Conservation (phyloP, 495 filamentous ascomycete genomes). For the Chaetomium fimeti region DNA sequence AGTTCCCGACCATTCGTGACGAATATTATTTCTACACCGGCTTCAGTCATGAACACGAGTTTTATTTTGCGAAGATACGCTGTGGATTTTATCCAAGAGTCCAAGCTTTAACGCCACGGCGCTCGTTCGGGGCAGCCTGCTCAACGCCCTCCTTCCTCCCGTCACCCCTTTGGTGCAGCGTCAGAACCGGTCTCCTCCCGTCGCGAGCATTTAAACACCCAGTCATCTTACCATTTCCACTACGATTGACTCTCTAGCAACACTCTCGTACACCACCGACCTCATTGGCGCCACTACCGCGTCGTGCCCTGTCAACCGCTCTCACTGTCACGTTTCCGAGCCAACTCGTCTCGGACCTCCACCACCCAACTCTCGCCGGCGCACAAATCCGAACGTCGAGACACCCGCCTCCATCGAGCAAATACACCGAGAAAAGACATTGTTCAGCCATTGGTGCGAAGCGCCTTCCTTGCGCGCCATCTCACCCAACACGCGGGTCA, state of each 20-base stretch:
- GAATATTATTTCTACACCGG: slow-evolving; percentile 1
- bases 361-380: background rate
- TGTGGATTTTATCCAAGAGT: slow-evolving; percentile 25
- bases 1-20: slow-evolving; percentile 18
- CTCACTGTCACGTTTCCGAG: background rate
- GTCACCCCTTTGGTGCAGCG: slow-evolving; percentile 4
- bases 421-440: background rate
- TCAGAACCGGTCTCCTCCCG: background rate
- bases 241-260: slow-evolving; percentile 10
- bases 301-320: slow-evolving; percentile 6
- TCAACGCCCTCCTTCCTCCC: slow-evolving; percentile 13
- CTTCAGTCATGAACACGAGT: slow-evolving; percentile 31
- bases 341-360: slow-evolving; percentile 1
- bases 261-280: background rate
- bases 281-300: slow-evolving; percentile 2
- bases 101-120: slow-evolving; percentile 26
- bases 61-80: slow-evolving; percentile 13
- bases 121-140: slow-evolving; percentile 12
- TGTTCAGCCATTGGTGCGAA: background rate
- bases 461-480: background rate
- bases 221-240: background rate
- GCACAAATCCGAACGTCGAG: background rate
- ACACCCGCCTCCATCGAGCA: background rate
- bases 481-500: background rate
- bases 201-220: background rate